Evolutionary conservation across 2,329 filamentous ascomycete species (phyloP).

Genomic region (Lasiodiplodia theobromae): DNA sequence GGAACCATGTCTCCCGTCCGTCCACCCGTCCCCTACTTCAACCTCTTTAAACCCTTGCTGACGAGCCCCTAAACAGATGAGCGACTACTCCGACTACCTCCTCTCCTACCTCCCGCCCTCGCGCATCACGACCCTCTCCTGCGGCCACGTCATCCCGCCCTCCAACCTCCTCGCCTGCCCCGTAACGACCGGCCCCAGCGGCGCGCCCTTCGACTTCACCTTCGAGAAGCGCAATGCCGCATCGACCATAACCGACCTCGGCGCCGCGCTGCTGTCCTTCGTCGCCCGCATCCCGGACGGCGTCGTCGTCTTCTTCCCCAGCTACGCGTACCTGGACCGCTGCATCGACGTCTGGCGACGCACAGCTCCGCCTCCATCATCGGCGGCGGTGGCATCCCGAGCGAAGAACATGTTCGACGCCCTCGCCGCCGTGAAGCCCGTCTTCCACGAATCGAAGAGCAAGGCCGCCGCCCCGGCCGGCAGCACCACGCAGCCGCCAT

Average conservation of each 20-base stretch:
- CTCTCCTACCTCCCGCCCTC: slow-evolving; percentile 74
- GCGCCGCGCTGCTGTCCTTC: slow-evolving; percentile 73
- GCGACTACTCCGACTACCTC: slow-evolving; percentile 85
- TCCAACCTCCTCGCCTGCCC: slow-evolving; percentile 82
- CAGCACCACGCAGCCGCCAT: neutral
- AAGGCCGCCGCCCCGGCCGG: neutral
- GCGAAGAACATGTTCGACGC: slow-evolving; percentile 64
- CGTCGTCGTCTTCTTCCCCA: slow-evolving; percentile 93
- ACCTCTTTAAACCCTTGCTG: neutral
- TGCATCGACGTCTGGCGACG: slow-evolving; percentile 60
- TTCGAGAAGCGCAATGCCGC: slow-evolving; percentile 77
- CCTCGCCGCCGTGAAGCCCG: slow-evolving; percentile 64
- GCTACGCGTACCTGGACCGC: slow-evolving; percentile 86
- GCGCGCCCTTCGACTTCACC: slow-evolving; percentile 80
- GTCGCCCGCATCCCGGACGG: slow-evolving; percentile 82
- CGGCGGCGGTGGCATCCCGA: slow-evolving; percentile 23
- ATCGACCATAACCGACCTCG: slow-evolving; percentile 75
- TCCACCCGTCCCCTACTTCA: slow-evolving; percentile 15
- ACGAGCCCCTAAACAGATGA: slow-evolving; percentile 61
- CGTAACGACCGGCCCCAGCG: slow-evolving; percentile 59
- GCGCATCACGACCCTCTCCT: slow-evolving; percentile 82
- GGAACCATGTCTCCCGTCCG: slow-evolving; percentile 91
- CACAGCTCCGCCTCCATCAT: neutral
- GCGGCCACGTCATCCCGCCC: slow-evolving; percentile 89
- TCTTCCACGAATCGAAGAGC: slow-evolving; percentile 46